phyloP scores from a whole-genome alignment of 805 yeast species.

The Pichia phayaonensis region DNA sequence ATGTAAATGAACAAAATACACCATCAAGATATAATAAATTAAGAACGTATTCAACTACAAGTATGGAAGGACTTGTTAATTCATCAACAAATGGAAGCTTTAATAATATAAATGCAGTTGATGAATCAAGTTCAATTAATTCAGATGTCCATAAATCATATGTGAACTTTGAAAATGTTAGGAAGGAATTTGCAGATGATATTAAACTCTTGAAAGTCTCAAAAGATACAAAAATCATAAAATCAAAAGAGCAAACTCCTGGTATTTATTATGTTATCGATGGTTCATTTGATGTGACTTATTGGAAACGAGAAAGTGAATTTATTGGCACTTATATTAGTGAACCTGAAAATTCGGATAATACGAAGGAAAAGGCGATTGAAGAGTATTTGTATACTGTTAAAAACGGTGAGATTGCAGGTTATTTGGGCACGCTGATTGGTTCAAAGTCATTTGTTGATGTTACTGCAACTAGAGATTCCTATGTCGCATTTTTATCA shows the following conservation, averaged over 20 bases:
- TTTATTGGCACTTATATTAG: constrained; percentile 10
- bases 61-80: not conserved
- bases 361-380: not conserved
- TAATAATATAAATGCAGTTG: constrained; percentile 3
- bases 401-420: constrained; percentile 75
- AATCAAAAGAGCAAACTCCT: constrained; percentile 56
- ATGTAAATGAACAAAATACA: constrained; percentile 1
- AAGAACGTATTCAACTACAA: constrained; percentile 22
- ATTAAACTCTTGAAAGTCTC: constrained; percentile 48
- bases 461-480: constrained; percentile 51
- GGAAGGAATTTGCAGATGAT: constrained; percentile 49
- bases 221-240: constrained; percentile 49
- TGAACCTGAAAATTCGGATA: constrained; percentile 1
- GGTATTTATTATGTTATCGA: constrained; percentile 78
- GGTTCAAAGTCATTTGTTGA: constrained; percentile 75
- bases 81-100: not conserved
- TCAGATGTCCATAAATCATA: constrained; percentile 18
- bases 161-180: constrained; percentile 41
- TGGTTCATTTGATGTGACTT: constrained; percentile 63
- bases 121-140: constrained; percentile 9
- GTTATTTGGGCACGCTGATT: constrained; percentile 73
- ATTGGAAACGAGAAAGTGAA: constrained; percentile 28
- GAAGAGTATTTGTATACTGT: constrained; percentile 49
- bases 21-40: constrained; percentile 5
- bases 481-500: constrained; percentile 66